phyloP scores from a whole-genome alignment of 2,329 filamentous ascomycete species.

The Laburnicola sp. region DNA sequence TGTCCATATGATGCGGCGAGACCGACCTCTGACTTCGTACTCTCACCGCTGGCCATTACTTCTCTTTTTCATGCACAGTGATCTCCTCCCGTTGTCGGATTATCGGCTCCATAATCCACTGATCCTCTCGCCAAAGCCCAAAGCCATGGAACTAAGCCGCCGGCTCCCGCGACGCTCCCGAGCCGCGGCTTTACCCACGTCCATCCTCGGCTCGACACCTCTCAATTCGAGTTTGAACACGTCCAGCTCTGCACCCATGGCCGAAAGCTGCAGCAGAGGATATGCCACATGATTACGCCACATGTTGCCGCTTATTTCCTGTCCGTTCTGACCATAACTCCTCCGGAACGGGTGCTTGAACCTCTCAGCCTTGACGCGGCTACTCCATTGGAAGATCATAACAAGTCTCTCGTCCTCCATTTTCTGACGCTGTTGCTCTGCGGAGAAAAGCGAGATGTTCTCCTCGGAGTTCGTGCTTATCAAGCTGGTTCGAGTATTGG shows the following conservation, averaged over 20 bases:
- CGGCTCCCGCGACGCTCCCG: conserved; percentile 28
- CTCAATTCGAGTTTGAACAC: conserved; percentile 31
- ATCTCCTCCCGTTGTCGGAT: background rate
- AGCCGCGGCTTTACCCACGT: conserved; percentile 9
- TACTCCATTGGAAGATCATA: conserved; percentile 38
- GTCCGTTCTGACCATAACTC: conserved; percentile 30
- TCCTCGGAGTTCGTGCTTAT: conserved; percentile 31
- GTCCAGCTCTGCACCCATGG: conserved; percentile 27
- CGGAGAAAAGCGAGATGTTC: conserved; percentile 27
- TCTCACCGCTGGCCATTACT: background rate
- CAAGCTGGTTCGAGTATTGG: conserved; percentile 7
- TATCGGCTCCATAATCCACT: conserved; percentile 30
- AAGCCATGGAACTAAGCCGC: conserved; percentile 30
- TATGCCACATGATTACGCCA: conserved; percentile 34
- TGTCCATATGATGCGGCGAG: conserved; percentile 6
- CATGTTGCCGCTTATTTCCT: conserved; percentile 24
- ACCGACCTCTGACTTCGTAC: conserved; percentile 2
- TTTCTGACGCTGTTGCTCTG: conserved; percentile 15
- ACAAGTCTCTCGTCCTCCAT: conserved; percentile 32
- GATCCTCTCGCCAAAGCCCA: conserved; percentile 29
- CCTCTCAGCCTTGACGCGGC: conserved; percentile 27
- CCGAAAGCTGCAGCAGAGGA: conserved; percentile 29
- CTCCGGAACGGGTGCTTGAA: conserved; percentile 35
- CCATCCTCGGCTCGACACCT: conserved; percentile 28
- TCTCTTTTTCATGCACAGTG: background rate